A percentile compares a stretch with the other conserved stretches of the same genome.
phyloP scores from a whole-genome alignment of 2,329 filamentous ascomycete species.

The Chaetomium sp. region DNA sequence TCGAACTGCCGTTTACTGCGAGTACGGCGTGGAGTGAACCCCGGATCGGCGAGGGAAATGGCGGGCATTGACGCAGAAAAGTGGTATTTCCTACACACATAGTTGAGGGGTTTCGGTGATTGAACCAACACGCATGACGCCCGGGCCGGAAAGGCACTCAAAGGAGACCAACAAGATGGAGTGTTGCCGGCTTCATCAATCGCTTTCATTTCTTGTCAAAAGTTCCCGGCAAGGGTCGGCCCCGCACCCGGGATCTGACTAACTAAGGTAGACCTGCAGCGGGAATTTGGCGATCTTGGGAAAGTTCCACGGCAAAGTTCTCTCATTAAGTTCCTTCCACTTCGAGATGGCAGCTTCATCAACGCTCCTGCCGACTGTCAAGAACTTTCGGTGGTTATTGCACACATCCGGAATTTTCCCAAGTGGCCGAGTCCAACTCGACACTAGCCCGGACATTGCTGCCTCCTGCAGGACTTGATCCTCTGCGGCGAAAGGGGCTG shows the following conservation, averaged over 20 bases:
- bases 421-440: neutral
- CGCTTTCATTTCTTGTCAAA: neutral
- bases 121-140: neutral
- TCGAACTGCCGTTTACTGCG: neutral
- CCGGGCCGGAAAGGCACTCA: neutral
- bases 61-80: too few species aligned
- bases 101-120: neutral
- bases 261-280: neutral
- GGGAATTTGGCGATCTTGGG: neutral
- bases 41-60: neutral
- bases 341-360: neutral
- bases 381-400: neutral
- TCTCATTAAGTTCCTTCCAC: neutral
- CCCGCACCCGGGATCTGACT: neutral
- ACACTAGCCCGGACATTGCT: neutral
- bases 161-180: neutral
- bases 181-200: neutral
- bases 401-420: neutral
- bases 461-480: neutral
- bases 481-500: neutral
- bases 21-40: neutral
- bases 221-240: conserved; percentile 9
- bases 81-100: too few species aligned
- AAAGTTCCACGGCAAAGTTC: conserved; percentile 5
- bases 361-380: neutral